Percentiles rank a stretch among this genome's conserved stretches.
Evolutionary conservation across 148 eudicot genomes (phyloP).

Genomic region (Camellia japonica): DNA sequence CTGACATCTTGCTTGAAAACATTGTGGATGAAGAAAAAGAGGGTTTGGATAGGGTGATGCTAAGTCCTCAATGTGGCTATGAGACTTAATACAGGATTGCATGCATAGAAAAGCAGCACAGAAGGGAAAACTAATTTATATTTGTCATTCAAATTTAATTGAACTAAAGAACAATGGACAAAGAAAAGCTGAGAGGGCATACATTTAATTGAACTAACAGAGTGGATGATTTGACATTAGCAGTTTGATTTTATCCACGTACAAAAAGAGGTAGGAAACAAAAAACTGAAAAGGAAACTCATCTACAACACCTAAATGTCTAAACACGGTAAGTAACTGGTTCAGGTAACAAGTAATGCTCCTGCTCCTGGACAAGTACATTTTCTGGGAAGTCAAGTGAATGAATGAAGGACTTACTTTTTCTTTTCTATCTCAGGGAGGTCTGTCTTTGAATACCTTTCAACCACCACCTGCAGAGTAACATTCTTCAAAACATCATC

Average conservation of each 20-base stretch:
- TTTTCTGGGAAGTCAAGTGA: background rate
- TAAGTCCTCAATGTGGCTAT: background rate
- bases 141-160: background rate
- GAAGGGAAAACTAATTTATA: background rate
- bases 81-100: background rate
- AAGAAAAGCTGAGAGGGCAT: background rate
- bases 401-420: constrained; percentile 50
- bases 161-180: background rate
- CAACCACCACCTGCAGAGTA: constrained; percentile 69
- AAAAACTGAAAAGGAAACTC: background rate
- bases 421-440: constrained; percentile 88
- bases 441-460: constrained; percentile 70
- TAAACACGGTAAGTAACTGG: background rate
- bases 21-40: background rate
- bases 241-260: background rate
- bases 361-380: background rate
- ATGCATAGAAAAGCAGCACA: background rate
- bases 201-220: background rate
- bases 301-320: no score
- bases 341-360: background rate
- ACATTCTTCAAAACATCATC: background rate
- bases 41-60: background rate
- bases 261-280: background rate
- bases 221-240: background rate
- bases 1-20: background rate